Percentiles rank a stretch among this genome's conserved stretches.
Evolutionary conservation across 345 rosid species (phyloP).

Genomic region (Citrus mangshanensis): DNA sequence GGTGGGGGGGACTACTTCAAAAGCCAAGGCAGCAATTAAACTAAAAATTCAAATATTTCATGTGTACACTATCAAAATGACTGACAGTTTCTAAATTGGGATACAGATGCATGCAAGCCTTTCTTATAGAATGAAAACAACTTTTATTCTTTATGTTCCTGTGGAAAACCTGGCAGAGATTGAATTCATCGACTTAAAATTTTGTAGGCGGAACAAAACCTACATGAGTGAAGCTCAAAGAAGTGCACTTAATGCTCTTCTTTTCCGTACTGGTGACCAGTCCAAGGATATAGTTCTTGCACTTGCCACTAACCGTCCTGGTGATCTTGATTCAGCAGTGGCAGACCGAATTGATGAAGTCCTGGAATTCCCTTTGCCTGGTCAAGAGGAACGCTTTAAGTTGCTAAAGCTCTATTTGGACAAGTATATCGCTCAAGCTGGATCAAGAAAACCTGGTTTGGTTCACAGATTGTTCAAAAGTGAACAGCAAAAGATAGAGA

Average conservation of each 20-base stretch:
- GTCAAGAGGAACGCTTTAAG: conserved; percentile 81
- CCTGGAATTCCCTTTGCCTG: conserved; percentile 86
- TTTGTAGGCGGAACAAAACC: conserved; percentile 82
- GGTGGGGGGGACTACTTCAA: background rate
- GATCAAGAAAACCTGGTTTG: conserved; percentile 51
- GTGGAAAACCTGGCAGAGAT: background rate
- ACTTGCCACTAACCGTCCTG: conserved; percentile 96
- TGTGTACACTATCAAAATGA: background rate
- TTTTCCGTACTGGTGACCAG: conserved; percentile 91
- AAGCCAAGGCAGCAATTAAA: background rate
- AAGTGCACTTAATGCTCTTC: conserved; percentile 94
- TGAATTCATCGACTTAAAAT: conserved; percentile 8
- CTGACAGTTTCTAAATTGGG: background rate
- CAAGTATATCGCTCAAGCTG: conserved; percentile 76
- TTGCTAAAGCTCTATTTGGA: conserved; percentile 82
- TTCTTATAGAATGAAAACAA: too few species aligned
- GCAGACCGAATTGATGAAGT: conserved; percentile 90
- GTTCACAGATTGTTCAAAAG: conserved; percentile 51
- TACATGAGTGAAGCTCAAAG: conserved; percentile 99
- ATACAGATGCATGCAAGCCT: background rate
- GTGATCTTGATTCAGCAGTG: conserved; percentile 95
- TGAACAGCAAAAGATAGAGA: conserved; percentile 66
- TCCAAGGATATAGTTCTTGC: conserved; percentile 94
- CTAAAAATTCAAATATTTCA: background rate
- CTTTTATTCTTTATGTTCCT: background rate